Evolutionary conservation across 2,329 filamentous ascomycete species (phyloP).

Genomic region (Stachybotrys elegans): DNA sequence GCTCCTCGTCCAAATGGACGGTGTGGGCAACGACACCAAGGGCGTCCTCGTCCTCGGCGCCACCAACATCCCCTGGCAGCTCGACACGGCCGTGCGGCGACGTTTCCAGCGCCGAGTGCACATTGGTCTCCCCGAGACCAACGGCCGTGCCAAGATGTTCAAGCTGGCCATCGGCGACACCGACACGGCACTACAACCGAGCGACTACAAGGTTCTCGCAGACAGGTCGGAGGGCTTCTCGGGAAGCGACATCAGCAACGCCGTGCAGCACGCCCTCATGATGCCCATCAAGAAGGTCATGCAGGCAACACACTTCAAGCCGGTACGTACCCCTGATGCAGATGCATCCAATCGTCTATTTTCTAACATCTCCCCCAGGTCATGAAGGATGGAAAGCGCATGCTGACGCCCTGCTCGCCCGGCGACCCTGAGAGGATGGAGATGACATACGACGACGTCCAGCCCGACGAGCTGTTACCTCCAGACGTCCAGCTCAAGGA

Average conservation of each 20-base stretch:
- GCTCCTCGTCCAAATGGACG: constrained; percentile 97
- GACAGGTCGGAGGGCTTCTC: constrained; percentile 89
- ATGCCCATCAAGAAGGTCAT: constrained; percentile 95
- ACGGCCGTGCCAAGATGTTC: constrained; percentile 90
- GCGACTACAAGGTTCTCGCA: constrained; percentile 76
- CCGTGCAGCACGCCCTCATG: constrained; percentile 95
- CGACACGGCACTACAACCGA: constrained; percentile 72
- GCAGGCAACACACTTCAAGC: constrained; percentile 96
- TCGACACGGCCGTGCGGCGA: constrained; percentile 90
- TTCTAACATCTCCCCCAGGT: constrained; percentile 48
- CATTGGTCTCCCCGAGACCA: constrained; percentile 83
- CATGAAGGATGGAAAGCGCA: constrained; percentile 59
- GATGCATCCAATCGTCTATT: not conserved
- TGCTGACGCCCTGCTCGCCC: constrained; percentile 87
- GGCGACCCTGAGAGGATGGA: constrained; percentile 81
- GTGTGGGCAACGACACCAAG: constrained; percentile 91
- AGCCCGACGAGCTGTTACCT: constrained; percentile 78
- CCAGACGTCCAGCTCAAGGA: constrained; percentile 85
- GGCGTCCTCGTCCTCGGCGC: constrained; percentile 93
- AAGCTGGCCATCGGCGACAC: constrained; percentile 91
- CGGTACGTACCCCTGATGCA: constrained; percentile 47
- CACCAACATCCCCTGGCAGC: constrained; percentile 98
- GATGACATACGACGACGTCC: constrained; percentile 89
- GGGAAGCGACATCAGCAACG: constrained; percentile 91
- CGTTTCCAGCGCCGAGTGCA: constrained; percentile 96